A percentile compares a stretch with the other conserved stretches of the same genome.
Conservation (phyloP, 176 grass and related monocot genomes). For the Raddia guianensis region DNA sequence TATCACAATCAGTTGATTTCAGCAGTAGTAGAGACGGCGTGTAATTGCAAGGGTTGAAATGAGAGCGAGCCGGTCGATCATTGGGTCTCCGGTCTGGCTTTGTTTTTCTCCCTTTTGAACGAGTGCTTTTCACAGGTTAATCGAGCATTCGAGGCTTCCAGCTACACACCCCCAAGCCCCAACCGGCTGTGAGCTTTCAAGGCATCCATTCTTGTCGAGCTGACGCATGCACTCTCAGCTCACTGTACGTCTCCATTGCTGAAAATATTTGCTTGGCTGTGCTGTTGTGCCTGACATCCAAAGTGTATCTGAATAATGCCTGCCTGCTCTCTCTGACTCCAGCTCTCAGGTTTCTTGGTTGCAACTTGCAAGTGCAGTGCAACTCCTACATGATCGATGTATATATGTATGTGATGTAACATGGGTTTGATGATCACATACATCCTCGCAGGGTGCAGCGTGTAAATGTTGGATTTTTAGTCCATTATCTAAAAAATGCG, state of each 20-base stretch:
- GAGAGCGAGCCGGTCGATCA: not conserved
- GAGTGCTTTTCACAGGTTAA: conserved; percentile 8
- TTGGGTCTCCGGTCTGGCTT: conserved; percentile 36
- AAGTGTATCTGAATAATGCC: not conserved
- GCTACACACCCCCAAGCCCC: conserved; percentile 5
- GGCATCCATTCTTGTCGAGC: conserved; percentile 17
- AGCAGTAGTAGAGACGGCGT: not conserved
- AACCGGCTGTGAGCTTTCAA: conserved; percentile 14
- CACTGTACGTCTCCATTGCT: conserved; percentile 17
- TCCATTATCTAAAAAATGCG: too few relatives aligned
- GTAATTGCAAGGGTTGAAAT: conserved; percentile 17
- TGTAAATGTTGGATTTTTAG: too few relatives aligned
- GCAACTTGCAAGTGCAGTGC: too few relatives aligned
- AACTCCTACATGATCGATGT: too few relatives aligned
- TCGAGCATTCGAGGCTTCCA: too few relatives aligned
- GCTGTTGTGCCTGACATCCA: not conserved
- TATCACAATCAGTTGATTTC: too few relatives aligned
- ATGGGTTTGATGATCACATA: too few relatives aligned
- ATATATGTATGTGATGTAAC: not conserved
- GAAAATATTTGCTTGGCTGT: conserved; percentile 28
- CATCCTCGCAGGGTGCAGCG: too few relatives aligned
- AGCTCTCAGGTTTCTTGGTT: not conserved
- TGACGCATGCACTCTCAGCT: not conserved
- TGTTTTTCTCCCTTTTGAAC: conserved; percentile 7
- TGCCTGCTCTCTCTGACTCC: conserved; percentile 30